Evolutionary conservation across 2,329 filamentous ascomycete genomes (phyloP).

Genomic region (Neofusicoccum parvum): DNA sequence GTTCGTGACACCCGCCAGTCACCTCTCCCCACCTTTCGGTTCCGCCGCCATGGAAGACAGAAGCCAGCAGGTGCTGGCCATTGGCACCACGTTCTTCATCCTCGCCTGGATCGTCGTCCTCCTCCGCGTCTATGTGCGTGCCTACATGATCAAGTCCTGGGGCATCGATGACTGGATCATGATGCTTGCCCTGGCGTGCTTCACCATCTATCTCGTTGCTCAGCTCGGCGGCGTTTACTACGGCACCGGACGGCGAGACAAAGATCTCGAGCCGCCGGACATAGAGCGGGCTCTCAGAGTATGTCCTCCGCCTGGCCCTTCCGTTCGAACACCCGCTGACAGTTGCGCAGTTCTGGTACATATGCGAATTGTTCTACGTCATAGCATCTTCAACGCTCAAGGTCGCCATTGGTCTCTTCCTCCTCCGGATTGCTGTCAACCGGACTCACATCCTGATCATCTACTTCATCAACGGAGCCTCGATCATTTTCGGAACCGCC

Average conservation of each 20-base stretch:
- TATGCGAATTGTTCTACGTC: conserved; percentile 60
- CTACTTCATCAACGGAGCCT: conserved; percentile 49
- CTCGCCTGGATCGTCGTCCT: conserved; percentile 41
- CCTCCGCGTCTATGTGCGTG: conserved; percentile 42
- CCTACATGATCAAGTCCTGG: conserved; percentile 39
- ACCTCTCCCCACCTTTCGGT: not conserved
- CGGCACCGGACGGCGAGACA: conserved; percentile 43
- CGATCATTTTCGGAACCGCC: conserved; percentile 47
- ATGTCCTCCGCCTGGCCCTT: not conserved
- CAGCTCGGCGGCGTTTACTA: conserved; percentile 43
- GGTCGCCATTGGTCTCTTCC: conserved; percentile 56
- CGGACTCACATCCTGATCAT: conserved; percentile 51
- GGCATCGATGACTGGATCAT: conserved; percentile 47
- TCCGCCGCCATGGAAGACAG: conserved; percentile 26
- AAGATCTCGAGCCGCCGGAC: conserved; percentile 35
- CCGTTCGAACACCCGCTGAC: conserved; percentile 23
- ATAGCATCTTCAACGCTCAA: conserved; percentile 52
- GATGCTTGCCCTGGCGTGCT: conserved; percentile 41
- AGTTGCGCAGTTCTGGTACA: conserved; percentile 50
- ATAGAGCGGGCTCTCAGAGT: conserved; percentile 35
- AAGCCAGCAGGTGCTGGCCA: conserved; percentile 29
- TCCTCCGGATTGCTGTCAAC: conserved; percentile 54
- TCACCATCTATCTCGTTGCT: conserved; percentile 43
- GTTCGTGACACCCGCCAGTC: not conserved
- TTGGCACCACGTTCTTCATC: conserved; percentile 42